Evolutionary conservation across 345 rosid species (phyloP).

Genomic region (Citrus trifoliata): DNA sequence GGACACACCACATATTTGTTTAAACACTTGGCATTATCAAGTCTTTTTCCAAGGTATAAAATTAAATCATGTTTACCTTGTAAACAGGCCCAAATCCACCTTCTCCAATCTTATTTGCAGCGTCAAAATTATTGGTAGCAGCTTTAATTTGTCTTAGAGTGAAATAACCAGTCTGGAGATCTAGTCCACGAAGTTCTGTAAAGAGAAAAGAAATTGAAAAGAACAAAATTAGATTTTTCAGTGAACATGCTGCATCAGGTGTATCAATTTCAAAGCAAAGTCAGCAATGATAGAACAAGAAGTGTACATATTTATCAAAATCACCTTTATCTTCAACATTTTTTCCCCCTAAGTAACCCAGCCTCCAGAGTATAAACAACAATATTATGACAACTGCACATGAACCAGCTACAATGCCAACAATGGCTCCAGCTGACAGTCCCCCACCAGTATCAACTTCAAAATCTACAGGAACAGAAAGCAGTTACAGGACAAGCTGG

Average conservation of each 20-base stretch:
- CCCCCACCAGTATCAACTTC: constrained; percentile 52
- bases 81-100: constrained; percentile 97
- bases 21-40: neutral
- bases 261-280: neutral
- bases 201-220: constrained; percentile 12
- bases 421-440: constrained; percentile 60
- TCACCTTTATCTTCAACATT: constrained; percentile 60
- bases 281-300: neutral
- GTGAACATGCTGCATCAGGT: neutral
- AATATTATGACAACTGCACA: constrained; percentile 39
- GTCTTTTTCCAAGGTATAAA: neutral
- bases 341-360: constrained; percentile 54
- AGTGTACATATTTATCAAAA: neutral
- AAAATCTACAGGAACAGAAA: constrained; percentile 42
- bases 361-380: constrained; percentile 36
- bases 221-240: neutral
- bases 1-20: neutral
- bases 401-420: constrained; percentile 58
- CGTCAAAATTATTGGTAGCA: constrained; percentile 71
- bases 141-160: constrained; percentile 68
- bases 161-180: constrained; percentile 75
- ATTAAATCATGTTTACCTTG: constrained; percentile 46
- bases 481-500: neutral
- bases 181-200: constrained; percentile 58
- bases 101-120: constrained; percentile 79